phyloP scores from a whole-genome alignment of 2,329 filamentous ascomycete species.

The Thelonectria blattea region DNA sequence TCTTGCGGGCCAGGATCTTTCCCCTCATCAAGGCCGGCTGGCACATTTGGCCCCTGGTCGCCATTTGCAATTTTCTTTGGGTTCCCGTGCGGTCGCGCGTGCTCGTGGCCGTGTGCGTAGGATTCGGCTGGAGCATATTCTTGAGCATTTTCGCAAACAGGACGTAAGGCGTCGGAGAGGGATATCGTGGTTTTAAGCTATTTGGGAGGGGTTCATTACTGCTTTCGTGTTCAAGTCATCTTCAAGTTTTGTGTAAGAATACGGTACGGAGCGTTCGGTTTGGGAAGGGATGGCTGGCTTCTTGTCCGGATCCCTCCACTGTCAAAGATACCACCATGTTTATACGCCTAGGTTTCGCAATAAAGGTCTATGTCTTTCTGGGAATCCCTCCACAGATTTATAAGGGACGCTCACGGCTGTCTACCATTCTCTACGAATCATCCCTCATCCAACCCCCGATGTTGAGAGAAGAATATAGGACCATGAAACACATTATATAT shows the following conservation, averaged over 20 bases:
- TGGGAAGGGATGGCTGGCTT: background rate
- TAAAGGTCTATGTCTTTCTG: background rate
- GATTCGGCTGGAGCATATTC: conserved; percentile 47
- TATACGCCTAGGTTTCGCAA: background rate
- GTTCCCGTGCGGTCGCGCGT: conserved; percentile 45
- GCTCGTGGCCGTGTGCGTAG: conserved; percentile 44
- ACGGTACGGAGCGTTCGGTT: background rate
- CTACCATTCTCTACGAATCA: too few species aligned
- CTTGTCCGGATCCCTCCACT: background rate
- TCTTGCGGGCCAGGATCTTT: conserved; percentile 39
- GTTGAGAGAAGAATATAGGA: too few species aligned
- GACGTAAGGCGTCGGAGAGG: conserved; percentile 14
- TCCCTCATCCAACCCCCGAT: too few species aligned
- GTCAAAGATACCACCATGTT: background rate
- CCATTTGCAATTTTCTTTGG: conserved; percentile 45
- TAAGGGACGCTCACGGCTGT: too few species aligned
- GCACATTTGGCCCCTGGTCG: conserved; percentile 47
- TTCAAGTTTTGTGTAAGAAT: background rate
- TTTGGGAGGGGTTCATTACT: background rate
- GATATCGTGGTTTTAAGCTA: background rate
- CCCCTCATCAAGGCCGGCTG: conserved; percentile 44
- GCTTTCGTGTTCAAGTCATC: background rate
- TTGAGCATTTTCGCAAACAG: conserved; percentile 43
- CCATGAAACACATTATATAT: too few species aligned
- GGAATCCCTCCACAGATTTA: background rate